Evolutionary conservation across 139 green algal species (phyloP).

Genomic region (Diplosphaera chodatii): DNA sequence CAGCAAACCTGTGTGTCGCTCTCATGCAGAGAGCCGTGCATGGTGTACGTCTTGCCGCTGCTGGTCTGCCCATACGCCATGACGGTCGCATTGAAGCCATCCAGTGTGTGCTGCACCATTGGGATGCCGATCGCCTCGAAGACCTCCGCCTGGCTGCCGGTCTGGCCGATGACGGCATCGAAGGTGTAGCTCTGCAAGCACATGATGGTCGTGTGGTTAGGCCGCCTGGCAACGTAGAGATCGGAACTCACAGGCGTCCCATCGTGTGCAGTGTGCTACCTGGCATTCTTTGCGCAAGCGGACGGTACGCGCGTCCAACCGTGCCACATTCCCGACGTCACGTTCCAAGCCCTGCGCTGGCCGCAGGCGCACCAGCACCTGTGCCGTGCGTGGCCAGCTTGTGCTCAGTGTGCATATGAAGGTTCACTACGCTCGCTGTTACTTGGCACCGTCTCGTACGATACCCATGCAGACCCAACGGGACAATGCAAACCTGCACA

Average conservation of each 20-base stretch:
- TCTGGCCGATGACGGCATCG: not conserved
- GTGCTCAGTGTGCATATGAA: too few species aligned
- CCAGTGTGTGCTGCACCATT: not conserved
- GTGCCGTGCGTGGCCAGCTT: too few species aligned
- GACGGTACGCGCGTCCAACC: not conserved
- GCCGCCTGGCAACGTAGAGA: too few species aligned
- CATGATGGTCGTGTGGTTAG: too few species aligned
- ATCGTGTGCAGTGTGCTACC: too few species aligned
- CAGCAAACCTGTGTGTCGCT: conserved; percentile 4
- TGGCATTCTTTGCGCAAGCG: not conserved
- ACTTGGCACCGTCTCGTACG: too few species aligned
- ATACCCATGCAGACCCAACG: too few species aligned
- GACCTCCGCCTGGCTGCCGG: not conserved
- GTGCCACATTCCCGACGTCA: not conserved
- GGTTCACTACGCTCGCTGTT: too few species aligned
- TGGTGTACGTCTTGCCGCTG: conserved; percentile 42
- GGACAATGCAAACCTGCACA: too few species aligned
- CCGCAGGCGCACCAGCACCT: not conserved
- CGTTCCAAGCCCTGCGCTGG: not conserved
- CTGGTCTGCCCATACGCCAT: conserved; percentile 52
- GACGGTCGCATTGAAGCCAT: conserved; percentile 40
- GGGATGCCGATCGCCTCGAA: not conserved
- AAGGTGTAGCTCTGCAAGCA: not conserved
- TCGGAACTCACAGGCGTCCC: too few species aligned
- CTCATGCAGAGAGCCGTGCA: conserved; percentile 37